Evolutionary conservation across 306 rosid genomes (phyloP).

Genomic region (Senna tora): DNA sequence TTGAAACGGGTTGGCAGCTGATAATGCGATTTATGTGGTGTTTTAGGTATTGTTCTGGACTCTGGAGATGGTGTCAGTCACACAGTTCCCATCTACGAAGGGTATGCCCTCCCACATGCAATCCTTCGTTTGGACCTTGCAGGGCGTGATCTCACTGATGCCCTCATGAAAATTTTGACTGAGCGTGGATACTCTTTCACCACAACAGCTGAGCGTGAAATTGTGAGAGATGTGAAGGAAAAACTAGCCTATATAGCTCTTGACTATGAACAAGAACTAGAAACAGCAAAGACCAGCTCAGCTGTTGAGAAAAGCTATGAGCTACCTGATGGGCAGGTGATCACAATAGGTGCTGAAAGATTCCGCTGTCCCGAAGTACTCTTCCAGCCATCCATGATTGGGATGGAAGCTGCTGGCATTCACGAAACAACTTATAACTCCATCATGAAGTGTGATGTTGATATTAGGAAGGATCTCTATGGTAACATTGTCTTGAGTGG

Average conservation of each 20-base stretch:
- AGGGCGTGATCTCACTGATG: conserved; percentile 84
- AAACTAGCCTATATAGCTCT: conserved; percentile 73
- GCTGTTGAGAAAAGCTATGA: conserved; percentile 83
- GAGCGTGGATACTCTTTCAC: conserved; percentile 88
- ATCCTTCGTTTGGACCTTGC: conserved; percentile 81
- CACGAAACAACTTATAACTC: conserved; percentile 59
- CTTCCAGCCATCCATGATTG: conserved; percentile 62
- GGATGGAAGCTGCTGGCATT: conserved; percentile 59
- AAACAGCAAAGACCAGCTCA: conserved; percentile 75
- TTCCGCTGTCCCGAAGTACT: conserved; percentile 62
- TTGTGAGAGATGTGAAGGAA: conserved; percentile 75
- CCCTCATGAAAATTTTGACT: conserved; percentile 76
- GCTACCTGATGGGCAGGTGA: conserved; percentile 61
- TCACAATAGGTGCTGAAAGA: conserved; percentile 58
- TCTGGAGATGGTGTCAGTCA: conserved; percentile 60
- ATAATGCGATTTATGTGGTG: conserved; percentile 21
- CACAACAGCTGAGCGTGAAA: conserved; percentile 83
- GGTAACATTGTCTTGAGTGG: conserved; percentile 67
- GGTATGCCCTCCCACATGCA: conserved; percentile 58
- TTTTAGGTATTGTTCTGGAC: conserved; percentile 56
- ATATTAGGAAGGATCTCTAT: conserved; percentile 59
- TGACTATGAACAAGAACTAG: conserved; percentile 78
- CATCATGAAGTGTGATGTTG: conserved; percentile 61
- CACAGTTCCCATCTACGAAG: conserved; percentile 58
- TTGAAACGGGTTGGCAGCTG: conserved; percentile 33